Evolutionary conservation across 148 eudicot genomes (phyloP).

Genomic region (Diospyros lotus): DNA sequence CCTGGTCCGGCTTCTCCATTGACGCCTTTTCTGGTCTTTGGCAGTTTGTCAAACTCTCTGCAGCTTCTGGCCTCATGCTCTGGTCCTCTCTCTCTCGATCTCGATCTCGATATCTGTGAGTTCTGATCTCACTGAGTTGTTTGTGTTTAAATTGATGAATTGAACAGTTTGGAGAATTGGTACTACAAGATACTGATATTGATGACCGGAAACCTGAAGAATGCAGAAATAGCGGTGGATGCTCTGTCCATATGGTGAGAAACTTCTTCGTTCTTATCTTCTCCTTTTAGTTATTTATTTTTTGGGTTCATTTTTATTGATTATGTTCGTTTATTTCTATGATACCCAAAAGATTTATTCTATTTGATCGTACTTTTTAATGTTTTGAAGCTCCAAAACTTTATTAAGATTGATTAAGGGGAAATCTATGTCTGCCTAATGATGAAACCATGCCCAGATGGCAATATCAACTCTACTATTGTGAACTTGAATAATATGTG

Average conservation of each 20-base stretch:
- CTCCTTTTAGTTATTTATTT: neutral
- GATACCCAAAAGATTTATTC: no score
- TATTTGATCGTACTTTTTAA: no score
- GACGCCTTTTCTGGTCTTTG: constrained; percentile 54
- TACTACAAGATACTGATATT: constrained; percentile 49
- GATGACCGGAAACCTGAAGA: constrained; percentile 55
- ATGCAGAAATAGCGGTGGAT: constrained; percentile 55
- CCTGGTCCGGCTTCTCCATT: constrained; percentile 51
- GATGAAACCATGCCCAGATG: no score
- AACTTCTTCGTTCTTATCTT: neutral
- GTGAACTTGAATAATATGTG: no score
- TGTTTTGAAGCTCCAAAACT: no score
- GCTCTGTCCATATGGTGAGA: constrained; percentile 54
- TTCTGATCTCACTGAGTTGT: neutral
- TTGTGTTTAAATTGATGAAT: no score
- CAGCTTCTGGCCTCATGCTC: constrained; percentile 52
- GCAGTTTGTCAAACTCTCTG: constrained; percentile 48
- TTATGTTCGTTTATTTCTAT: no score
- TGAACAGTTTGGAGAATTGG: constrained; percentile 63
- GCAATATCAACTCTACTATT: no score
- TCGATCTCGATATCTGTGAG: no score
- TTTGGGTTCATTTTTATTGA: no score
- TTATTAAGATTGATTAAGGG: no score
- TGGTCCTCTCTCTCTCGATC: constrained; percentile 21
- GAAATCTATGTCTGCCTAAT: no score